Evolutionary conservation across 2,329 filamentous ascomycete species (phyloP).

Genomic region (Cladosporium cucumerinum): DNA sequence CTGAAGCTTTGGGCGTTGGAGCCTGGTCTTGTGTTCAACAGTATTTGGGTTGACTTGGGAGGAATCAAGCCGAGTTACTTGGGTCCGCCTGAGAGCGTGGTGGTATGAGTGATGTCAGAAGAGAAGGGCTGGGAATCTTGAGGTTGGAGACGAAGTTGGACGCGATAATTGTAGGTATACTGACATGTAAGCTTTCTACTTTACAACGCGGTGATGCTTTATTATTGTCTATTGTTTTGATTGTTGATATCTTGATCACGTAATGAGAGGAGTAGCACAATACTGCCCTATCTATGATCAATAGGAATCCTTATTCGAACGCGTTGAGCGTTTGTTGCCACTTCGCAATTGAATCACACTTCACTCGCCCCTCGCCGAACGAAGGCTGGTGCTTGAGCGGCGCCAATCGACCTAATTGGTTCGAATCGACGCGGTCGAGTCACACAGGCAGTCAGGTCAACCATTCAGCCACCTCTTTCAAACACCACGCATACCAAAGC

Average conservation of each 20-base stretch:
- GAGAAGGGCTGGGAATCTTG: not conserved
- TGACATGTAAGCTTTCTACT: not conserved
- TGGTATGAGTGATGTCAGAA: conserved; percentile 20
- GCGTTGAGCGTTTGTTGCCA: not conserved
- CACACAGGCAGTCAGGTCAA: not conserved
- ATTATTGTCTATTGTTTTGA: not conserved
- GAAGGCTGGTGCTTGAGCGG: not conserved
- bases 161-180: not conserved
- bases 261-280: not conserved
- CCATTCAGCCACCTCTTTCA: not conserved
- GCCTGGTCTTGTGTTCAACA: conserved; percentile 43
- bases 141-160: not conserved
- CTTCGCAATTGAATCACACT: not conserved
- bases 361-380: not conserved
- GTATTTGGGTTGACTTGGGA: conserved; percentile 35
- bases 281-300: not conserved
- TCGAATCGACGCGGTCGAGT: not conserved
- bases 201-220: not conserved
- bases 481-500: not conserved
- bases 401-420: not conserved
- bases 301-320: not conserved
- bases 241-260: not conserved
- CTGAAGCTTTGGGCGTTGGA: conserved; percentile 47
- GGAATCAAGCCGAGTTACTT: conserved; percentile 35
- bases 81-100: conserved; percentile 36